Evolutionary conservation across 306 rosid species (phyloP), one percentile per base, ranked within the genome.

Genomic region (Malus fusca): DNA sequence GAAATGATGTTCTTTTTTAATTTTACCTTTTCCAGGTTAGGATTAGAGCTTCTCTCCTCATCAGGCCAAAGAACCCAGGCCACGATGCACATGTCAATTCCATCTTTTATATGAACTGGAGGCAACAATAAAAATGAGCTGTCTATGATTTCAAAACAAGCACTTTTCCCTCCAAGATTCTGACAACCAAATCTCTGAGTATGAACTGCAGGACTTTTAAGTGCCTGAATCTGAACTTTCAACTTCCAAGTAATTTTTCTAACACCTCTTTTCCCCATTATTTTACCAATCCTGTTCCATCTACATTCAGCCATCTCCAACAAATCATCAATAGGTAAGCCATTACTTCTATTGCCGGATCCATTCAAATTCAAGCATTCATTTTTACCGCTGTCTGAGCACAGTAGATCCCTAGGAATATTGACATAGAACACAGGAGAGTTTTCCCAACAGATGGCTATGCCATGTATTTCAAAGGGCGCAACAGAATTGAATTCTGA

Each of bases 41-140:
- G 97, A 83, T 79, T 84, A 73, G 96, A 89, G 84, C 86, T 92
- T 79, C 95, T 88, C 87, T 88, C 97, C 77, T 95, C 98, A 81
- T 92, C 97, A n/a, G 98, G 97, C 97, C 98, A 95, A 68, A 95
- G 93, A 86, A 95, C 82, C 98, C 98, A 95, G 42, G 96, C 80
- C 70, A 86, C 92, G 74, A 90, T 76, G 79, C 91, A 88, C 83
- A 89, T 70, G 76, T 95, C 98, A 84, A 92, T 87, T 79, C 90
- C 96, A 84, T 85, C 83, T 69, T 75, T 79, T 69, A 89, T 77
- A 66, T 68, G 78, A 68, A 90, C 80, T 4, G 91, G 82, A 65
- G 98, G 78, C 77, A 90, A 82, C 77, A 92, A 74, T 31, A 90
- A 26, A 31, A 80, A 90, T 35, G 90, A 88, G 81, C 77, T 81